These are phyloP conservation scores for Sisymbrium irio DNA, from an alignment of 345 rosid species.

Conservation along the genomic window DNA sequence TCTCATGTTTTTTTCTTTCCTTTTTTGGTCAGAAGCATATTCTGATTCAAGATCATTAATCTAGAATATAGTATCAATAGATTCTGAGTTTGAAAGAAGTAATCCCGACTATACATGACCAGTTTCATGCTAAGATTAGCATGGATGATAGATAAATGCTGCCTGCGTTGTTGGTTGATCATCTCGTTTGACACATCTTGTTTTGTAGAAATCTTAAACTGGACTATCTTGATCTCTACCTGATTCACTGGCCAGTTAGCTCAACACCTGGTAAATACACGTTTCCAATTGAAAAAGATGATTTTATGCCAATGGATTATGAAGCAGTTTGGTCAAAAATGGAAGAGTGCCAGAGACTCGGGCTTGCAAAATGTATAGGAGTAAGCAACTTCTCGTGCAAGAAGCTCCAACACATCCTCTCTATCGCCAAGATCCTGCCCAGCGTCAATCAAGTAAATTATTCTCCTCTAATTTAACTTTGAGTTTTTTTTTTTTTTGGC, in stretches of 20 bases:
- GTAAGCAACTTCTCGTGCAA: constrained; percentile 81
- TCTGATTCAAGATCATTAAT: no score
- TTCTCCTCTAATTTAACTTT: no score
- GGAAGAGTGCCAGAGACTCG: constrained; percentile 66
- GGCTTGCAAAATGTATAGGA: constrained; percentile 68
- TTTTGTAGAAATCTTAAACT: constrained; percentile 55
- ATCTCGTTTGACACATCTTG: background rate
- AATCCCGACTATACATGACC: no score
- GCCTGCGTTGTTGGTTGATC: background rate
- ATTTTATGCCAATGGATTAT: constrained; percentile 60
- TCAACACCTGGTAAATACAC: constrained; percentile 52
- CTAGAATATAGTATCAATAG: no score
- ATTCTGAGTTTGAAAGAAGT: no score
- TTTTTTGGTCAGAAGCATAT: no score
- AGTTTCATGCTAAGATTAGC: no score
- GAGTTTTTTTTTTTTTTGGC: background rate
- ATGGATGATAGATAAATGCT: no score
- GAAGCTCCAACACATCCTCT: constrained; percentile 56
- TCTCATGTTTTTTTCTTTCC: no score
- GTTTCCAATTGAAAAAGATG: constrained; percentile 64
- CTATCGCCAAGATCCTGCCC: constrained; percentile 64
- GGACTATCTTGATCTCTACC: constrained; percentile 69
- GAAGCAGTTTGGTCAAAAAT: constrained; percentile 66
- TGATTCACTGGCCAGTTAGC: constrained; percentile 85
- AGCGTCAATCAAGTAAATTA: constrained; percentile 48